Evolutionary conservation across 176 grass and related monocot genomes (phyloP), one percentile per base, ranked within the genome.

Genomic region (Triticum monococcum): DNA sequence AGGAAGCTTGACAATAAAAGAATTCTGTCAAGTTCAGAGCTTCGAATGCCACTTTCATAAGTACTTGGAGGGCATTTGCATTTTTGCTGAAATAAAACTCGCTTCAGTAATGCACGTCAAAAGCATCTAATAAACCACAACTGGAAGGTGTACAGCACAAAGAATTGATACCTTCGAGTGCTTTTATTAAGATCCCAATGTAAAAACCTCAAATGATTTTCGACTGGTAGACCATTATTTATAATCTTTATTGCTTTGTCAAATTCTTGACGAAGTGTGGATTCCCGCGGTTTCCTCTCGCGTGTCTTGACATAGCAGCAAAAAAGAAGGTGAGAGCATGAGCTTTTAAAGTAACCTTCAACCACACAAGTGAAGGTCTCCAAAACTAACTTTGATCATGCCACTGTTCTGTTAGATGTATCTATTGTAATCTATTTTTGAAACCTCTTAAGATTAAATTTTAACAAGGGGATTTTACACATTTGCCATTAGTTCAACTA

Each of bases 161-260:
- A 83, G 1, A 77, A 52, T 68, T 43, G 64, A 79, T 94, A 99
- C 97, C 94, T 91, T 79, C 45, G 90, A 82, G 92, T 92, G 80
- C 92, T 92, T 81, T 91, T 99, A 78, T 96, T 85, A 87, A 99
- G 93, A 93, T 99, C 97, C 97, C 97, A 99, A 68, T 99, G 97
- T 79, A 99, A 89, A 86, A 92, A 99, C 69, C 87, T 92, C 37
- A 99, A 86, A 89, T 84, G 92, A 79, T 91, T 91, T 90, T 96
- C 88, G 18, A 83, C 46, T 61, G 85, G 79, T 65, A 96, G 84
- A 86, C 76, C 85, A 74, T 83, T 94, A 86, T 99, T 99, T 89
- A 99, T 84, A 72, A 80, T 88, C 68, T 93, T 89, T 83, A 99
- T 94, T 71, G 94, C 92, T 86, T 73, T 92, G 59, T 92, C 90